Conservation (phyloP, 169 alveolate species). For the Cryptosporidium xiaoi region DNA sequence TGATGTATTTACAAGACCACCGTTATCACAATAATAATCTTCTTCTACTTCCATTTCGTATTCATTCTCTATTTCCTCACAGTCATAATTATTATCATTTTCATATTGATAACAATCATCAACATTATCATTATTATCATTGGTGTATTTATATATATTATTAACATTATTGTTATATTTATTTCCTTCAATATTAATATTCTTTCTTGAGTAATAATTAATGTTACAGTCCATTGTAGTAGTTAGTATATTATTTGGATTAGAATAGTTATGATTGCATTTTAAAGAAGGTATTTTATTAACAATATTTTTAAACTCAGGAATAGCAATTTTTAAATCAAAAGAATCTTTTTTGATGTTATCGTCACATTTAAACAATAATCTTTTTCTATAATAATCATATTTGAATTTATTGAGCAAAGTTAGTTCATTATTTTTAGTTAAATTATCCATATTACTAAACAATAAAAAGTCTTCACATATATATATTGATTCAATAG, state of each 20-base stretch:
- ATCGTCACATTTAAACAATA: constrained; percentile 31
- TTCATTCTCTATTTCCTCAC: background rate
- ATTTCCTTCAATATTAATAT: too few species aligned
- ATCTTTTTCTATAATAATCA: background rate
- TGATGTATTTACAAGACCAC: background rate
- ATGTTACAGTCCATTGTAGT: constrained; percentile 37
- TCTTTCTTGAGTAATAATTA: background rate
- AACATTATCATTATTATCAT: too few species aligned
- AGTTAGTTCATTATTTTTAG: background rate
- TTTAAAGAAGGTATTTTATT: constrained; percentile 48
- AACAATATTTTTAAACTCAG: constrained; percentile 27
- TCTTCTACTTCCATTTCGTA: background rate
- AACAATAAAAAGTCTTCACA: constrained; percentile 59
- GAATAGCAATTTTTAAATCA: background rate
- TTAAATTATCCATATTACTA: background rate
- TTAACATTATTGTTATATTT: too few species aligned
- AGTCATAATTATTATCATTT: too few species aligned
- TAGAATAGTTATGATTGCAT: constrained; percentile 57
- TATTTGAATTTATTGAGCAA: constrained; percentile 65
- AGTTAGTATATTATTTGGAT: constrained; percentile 2
- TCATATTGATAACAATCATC: too few species aligned
- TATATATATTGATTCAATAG: constrained; percentile 13
- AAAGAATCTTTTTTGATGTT: constrained; percentile 12
- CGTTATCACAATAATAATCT: background rate
- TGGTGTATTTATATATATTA: too few species aligned